Evolutionary conservation across 768 basidiomycete genomes (phyloP), one percentile per base, ranked within the genome.

Genomic region (Tricholoma sp.): DNA sequence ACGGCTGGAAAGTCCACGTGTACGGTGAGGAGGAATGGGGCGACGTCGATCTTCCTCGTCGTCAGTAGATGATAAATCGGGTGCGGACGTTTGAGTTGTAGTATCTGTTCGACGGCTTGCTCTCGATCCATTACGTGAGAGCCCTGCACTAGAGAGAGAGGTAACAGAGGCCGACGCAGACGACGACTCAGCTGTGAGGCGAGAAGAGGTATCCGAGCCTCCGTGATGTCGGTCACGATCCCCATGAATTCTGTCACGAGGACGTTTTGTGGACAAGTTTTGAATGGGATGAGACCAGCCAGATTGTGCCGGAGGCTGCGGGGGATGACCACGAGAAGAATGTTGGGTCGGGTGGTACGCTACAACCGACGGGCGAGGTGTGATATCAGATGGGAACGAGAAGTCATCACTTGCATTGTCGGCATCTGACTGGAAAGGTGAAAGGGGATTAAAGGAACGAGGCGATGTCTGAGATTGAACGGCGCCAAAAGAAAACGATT

Each of bases 341-440:
- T 62, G 12, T 5, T 52, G 61, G 29, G 54, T 56, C 57, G 35
- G 64, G 34, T 57, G 56, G 54, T 68, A 64, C n/a, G 67, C 67
- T 41, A 74, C 73, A 34, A 82, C 73, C 34, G 80, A 81, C 3
- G 79, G 80, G 21, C 81, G 74, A 49, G 81, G 81, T 5, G 81
- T 82, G 32, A 76, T 75, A 65, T 82, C 80, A 34, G 72, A 69
- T 19, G 64, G 66, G 29, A 61, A 60, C 21, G 62, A 63, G 41
- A 65, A 58, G 27, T 78, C 76, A 56, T 80, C 76, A 31, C 72
- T 63, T 49, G 64, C 59, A 46, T 55, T 69, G 50, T 76, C 74
- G 21, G 65, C 62, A 32, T 73, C 74, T 50, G 67, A 69, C 22
- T 59, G 64, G 56, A 63, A 54, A 35, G 68, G 65, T 43, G 72